These are phyloP conservation scores for Aphanoascus verrucosus DNA, from an alignment of 2,329 filamentous ascomycete species.

Conservation along the genomic window DNA sequence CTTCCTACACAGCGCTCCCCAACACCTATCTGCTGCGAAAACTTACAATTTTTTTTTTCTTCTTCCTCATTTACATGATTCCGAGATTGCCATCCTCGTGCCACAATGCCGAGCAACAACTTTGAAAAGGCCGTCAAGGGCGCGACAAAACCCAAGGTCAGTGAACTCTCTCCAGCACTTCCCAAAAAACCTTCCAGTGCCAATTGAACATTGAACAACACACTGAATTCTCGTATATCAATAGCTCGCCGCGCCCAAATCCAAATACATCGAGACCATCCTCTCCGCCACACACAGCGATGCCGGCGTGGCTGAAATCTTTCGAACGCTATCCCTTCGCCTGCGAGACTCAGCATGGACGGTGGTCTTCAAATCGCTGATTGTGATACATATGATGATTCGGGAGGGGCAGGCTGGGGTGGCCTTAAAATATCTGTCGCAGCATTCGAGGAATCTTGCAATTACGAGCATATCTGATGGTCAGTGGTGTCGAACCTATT, in stretches of 20 bases:
- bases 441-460: conserved; percentile 70
- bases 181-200: background rate
- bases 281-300: conserved; percentile 90
- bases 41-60: background rate
- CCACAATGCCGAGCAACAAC: conserved; percentile 51
- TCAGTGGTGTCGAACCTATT: conserved; percentile 41
- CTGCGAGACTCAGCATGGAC: conserved; percentile 97
- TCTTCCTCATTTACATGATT: background rate
- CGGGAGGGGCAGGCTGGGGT: conserved; percentile 84
- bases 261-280: conserved; percentile 98
- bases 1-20: background rate
- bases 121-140: conserved; percentile 99
- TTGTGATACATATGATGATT: conserved; percentile 95
- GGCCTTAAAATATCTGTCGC: conserved; percentile 72
- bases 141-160: conserved; percentile 91
- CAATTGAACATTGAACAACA: background rate
- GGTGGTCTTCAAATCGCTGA: conserved; percentile 96
- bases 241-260: conserved; percentile 89
- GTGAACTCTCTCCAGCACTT: conserved; percentile 19
- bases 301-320: conserved; percentile 88
- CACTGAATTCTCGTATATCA: background rate
- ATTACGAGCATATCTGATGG: conserved; percentile 89
- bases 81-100: background rate
- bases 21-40: background rate
- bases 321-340: conserved; percentile 77